Base-by-base conservation (phyloP, 345 rosid genomes). In the Lenwebbia sp. region DNA sequence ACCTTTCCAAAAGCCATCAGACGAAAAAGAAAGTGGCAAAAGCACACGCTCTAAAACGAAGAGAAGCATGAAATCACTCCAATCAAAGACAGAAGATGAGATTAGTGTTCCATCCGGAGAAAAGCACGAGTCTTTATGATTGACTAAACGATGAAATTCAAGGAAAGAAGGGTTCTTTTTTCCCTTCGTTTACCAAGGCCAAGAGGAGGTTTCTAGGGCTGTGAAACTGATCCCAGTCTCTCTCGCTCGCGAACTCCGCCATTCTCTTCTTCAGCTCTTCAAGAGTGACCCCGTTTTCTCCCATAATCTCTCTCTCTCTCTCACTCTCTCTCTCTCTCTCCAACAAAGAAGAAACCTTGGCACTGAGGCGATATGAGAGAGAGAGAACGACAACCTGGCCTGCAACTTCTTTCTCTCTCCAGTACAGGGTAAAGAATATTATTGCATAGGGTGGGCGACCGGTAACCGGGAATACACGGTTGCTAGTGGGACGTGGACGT, bases 131-230 rank as follows among this genome's bases (percentile, higher is more conserved):
- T 10, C 81, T 33, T 70, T 70, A 11, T 13, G 81, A 19, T 11
- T 5, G 25, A 37, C 81, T 5, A 37, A 11, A 21, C 40, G 26
- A 40, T 37, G 13, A 37, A 37, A 37, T 70, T 70, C 81, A 70
- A 21, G 21, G 47, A 19, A 70, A 37, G 40, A 11, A 37, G 81
- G 81, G 47, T 70, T 70, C 7, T 37, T 37, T 33, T 19, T 70
- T 37, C 81, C 54, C 26, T 70, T 40, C 7, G 76, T 26, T 22
- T 95, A 97, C 98, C 96, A 97, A 85, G 50, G 97, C 98, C 84
- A 96, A 86, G 58, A 97, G 98, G 58, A 97, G 96, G 85, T 97
- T 97, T 83, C 99, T 93, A 15, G 99, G 98, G 91, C 96, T 96
- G 65, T 97, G 99, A 89, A 89, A 97, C 88, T 92, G 93, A 85